Evolutionary conservation across 179 eudicot species (phyloP).

Genomic region (Dionaea muscipula): DNA sequence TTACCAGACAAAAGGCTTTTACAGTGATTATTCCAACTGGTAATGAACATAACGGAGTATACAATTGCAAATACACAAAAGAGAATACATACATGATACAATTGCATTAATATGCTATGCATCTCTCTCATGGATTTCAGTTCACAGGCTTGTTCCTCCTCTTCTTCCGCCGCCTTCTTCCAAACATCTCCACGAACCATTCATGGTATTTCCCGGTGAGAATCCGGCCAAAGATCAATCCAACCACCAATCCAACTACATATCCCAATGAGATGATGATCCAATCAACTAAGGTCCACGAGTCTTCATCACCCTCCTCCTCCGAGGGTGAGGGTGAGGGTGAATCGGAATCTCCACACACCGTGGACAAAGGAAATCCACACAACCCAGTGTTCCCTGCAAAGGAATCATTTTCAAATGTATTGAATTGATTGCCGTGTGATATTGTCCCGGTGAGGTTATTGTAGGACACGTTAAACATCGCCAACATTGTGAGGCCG

Average conservation of each 20-base stretch:
- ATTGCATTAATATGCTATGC: too few relatives aligned
- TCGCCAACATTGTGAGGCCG: conserved; percentile 11
- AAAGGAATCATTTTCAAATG: conserved; percentile 25
- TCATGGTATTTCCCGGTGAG: neutral
- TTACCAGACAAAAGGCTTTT: too few relatives aligned
- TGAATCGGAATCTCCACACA: conserved; percentile 12
- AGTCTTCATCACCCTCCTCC: neutral
- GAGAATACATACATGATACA: too few relatives aligned
- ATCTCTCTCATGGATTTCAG: too few relatives aligned
- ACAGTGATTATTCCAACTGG: too few relatives aligned
- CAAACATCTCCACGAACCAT: conserved; percentile 4
- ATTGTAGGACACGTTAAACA: conserved; percentile 26
- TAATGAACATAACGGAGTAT: too few relatives aligned
- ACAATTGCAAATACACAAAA: too few relatives aligned
- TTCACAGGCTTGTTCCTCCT: neutral
- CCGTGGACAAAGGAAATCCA: conserved; percentile 23
- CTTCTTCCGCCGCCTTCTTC: neutral
- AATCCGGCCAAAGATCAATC: conserved; percentile 1
- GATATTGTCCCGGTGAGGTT: conserved; percentile 27
- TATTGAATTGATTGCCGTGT: conserved; percentile 24
- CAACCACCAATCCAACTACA: conserved; percentile 1
- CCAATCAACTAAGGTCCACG: neutral
- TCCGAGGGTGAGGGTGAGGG: too few relatives aligned
- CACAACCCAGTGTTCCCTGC: conserved; percentile 26
- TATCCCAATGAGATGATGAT: neutral